These are phyloP conservation scores for Butyriboletus appendiculatus DNA, from an alignment of 1,284 basidiomycete species.

Conservation along the genomic window DNA sequence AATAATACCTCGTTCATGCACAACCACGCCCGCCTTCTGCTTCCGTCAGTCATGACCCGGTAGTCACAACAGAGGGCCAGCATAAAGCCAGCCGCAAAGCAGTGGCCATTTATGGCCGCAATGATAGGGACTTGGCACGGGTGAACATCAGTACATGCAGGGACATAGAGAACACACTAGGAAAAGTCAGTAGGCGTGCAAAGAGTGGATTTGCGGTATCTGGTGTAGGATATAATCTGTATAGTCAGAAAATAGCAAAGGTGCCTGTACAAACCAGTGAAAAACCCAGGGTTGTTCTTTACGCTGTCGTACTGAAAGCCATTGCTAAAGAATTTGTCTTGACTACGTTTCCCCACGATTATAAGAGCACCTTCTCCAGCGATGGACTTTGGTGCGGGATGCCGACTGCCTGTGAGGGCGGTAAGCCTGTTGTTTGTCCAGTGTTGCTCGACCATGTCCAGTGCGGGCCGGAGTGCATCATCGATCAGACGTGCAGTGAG, in stretches of 20 bases:
- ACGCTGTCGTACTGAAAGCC: constrained; percentile 54
- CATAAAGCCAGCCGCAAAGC: constrained; percentile 86
- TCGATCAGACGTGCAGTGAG: constrained; percentile 63
- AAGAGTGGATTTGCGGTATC: constrained; percentile 58
- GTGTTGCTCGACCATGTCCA: constrained; percentile 76
- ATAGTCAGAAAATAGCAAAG: not conserved
- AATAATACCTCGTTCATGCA: constrained; percentile 87
- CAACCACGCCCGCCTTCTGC: constrained; percentile 77
- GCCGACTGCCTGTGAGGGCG: constrained; percentile 33
- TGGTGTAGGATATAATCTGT: constrained; percentile 22
- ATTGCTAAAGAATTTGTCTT: constrained; percentile 91
- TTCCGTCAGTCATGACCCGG: constrained; percentile 84
- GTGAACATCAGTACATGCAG: constrained; percentile 1
- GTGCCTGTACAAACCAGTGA: constrained; percentile 55
- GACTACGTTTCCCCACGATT: constrained; percentile 69
- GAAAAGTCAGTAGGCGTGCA: constrained; percentile 62
- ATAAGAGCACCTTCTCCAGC: constrained; percentile 67
- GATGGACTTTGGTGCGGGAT: constrained; percentile 35
- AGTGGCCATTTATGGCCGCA: constrained; percentile 90
- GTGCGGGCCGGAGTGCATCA: constrained; percentile 66
- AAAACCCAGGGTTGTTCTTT: constrained; percentile 68
- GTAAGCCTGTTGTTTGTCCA: constrained; percentile 66
- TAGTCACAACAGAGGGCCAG: constrained; percentile 86
- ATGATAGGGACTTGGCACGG: constrained; percentile 67
- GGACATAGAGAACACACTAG: constrained; percentile 48